Conservation (phyloP, 2,329 filamentous ascomycete genomes). For the Claviceps monticola region DNA sequence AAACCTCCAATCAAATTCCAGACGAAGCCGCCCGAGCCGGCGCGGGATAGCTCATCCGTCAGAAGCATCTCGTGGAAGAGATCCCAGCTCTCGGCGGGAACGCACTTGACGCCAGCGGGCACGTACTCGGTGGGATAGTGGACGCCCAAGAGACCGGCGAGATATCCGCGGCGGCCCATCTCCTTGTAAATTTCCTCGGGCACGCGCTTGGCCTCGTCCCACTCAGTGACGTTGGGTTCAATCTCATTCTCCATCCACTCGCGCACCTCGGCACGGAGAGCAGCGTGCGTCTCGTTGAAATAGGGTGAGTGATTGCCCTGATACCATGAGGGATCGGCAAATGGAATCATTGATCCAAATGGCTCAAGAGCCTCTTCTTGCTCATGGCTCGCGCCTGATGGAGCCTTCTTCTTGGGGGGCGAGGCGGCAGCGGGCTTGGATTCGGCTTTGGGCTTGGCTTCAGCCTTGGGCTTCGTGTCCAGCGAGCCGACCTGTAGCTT, state of each 20-base stretch:
- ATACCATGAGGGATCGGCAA: slow-evolving; percentile 88
- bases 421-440: slow-evolving; percentile 11
- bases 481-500: slow-evolving; percentile 75
- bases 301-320: slow-evolving; percentile 91
- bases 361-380: slow-evolving; percentile 65
- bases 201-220: slow-evolving; percentile 90
- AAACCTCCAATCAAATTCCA: slow-evolving; percentile 98
- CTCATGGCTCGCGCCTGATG: slow-evolving; percentile 19
- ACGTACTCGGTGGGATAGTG: slow-evolving; percentile 68
- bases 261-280: slow-evolving; percentile 79
- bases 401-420: slow-evolving; percentile 19
- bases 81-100: slow-evolving; percentile 85
- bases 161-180: slow-evolving; percentile 84
- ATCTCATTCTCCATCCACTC: slow-evolving; percentile 84
- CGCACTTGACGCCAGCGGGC: slow-evolving; percentile 54
- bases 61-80: slow-evolving; percentile 95
- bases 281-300: slow-evolving; percentile 87
- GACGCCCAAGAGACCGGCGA: slow-evolving; percentile 80
- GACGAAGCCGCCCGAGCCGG: slow-evolving; percentile 81
- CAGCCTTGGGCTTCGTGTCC: slow-evolving; percentile 68
- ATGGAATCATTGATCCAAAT: slow-evolving; percentile 78
- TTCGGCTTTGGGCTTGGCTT: slow-evolving; percentile 29
- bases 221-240: slow-evolving; percentile 85
- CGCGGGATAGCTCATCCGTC: slow-evolving; percentile 84
- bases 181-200: slow-evolving; percentile 86